Evolutionary conservation across 2,329 filamentous ascomycete species (phyloP), one percentile per base, ranked within the genome.

Genomic region (Paecilomyces fulvus): DNA sequence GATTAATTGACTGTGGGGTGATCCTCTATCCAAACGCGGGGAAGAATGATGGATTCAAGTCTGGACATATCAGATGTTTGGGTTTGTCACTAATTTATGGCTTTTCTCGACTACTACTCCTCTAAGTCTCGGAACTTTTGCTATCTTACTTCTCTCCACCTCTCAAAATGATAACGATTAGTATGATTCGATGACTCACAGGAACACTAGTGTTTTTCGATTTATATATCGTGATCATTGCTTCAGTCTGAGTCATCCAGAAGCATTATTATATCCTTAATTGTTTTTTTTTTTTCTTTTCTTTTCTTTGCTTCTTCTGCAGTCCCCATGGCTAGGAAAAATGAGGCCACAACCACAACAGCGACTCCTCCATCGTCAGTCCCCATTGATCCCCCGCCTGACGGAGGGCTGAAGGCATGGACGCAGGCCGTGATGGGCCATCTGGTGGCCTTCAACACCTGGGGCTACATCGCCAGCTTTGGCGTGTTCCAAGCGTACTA

Each of bases 401-500:
- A 84, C 55, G 81, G 81, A 7, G 82, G 82, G 1, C 63, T 78
- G 28, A 64, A 71, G 30, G 82, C 82, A n/a, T 84, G 81, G 81
- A 69, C 75, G 0, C 82, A 84, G 62, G 80, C 80, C 3, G 72
- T 75, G 1, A 71, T 81, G 10, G 77, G 72, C 1, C 81, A 81
- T 62, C 68, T 80, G 51, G 73, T 83, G 50, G 80, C 81, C 61
- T 80, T 83, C 65, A 83, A 79, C 60, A 81, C 81, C 1, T 85
- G 82, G 76, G 74, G 75, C 3, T 79, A 77, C 57, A 75, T 80
- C 63, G 78, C 76, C 49, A 77, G 78, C n/a, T 83, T 82, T 58
- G 81, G 81, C 3, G 76, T 79, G 2, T 84, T 81, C 56, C 80
- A 84, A 58, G 75, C 76, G 3, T 78, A 79, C 65, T 84, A 83